Base-by-base conservation (phyloP, 345 rosid species). In the Eucalyptus cloeziana region DNA sequence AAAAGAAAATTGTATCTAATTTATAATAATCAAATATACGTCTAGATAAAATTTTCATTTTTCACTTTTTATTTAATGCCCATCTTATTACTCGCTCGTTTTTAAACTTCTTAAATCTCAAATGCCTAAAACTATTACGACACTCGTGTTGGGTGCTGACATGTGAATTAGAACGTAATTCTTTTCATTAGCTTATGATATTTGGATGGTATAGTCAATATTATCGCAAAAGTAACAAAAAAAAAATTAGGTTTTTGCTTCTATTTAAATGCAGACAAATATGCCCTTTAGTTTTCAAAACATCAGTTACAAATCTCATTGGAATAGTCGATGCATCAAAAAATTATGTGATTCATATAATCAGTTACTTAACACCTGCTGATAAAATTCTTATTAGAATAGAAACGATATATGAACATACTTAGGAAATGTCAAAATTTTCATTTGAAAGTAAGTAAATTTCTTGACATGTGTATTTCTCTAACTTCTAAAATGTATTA, bases 181-280 rank as follows among this genome's bases (percentile, higher is more conserved):
- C 12, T 21, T 76, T 40, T 21, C 5, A 3, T 21, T 21, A 21
- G 43, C 27, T 37, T 43, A 0, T 21, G 16, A 37, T 10, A 21
- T 6, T 7, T 40, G 27, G 7, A 21, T 76, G 3, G 44, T 21
- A 37, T 6, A 5, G 3, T 40, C 47, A 21, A 40, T 21, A 40
- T 5, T 40, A 76, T 37, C 5, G 0, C 7, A 7, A 40, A 40
- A 40, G 30, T 10, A 3, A 40, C 10, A 40, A 3, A 37, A 15
- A 56, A 56, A 5, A 37, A 25, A 5, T 3, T 71, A 37, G 2
- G 27, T 5, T 76, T 64, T 37, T 22, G 47, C 27, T 76, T 76
- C 2, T 76, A 2, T 37, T 37, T 37, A 21, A 21, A 76, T 76
- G 15, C 45, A 21, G 12, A 76, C 8, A 76, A 24, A 5, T 25